phyloP scores from a whole-genome alignment of 78 protist species.

The Cavenderia fasciculata region DNA sequence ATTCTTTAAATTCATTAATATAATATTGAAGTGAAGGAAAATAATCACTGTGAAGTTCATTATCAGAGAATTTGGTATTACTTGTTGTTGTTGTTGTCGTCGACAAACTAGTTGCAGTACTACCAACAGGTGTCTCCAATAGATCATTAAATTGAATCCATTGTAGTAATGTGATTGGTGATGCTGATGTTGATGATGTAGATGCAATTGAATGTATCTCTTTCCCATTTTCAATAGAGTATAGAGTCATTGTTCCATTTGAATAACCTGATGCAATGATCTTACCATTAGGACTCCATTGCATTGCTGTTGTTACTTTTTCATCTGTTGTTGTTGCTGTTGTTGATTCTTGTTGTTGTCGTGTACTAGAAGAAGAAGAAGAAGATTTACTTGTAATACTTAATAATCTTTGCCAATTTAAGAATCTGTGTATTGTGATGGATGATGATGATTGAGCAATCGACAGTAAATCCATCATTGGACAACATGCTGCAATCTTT shows the following conservation, averaged over 20 bases:
- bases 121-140: too few relatives aligned
- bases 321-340: neutral
- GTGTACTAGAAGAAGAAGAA: too few relatives aligned
- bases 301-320: neutral
- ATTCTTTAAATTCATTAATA: too few relatives aligned
- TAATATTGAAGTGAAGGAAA: too few relatives aligned
- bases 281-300: constrained; percentile 71
- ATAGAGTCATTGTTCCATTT: neutral
- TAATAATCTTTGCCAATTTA: constrained; percentile 48
- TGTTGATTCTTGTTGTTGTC: too few relatives aligned
- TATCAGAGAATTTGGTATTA: too few relatives aligned
- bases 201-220: constrained; percentile 15
- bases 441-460: neutral
- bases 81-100: too few relatives aligned
- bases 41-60: too few relatives aligned
- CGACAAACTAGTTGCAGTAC: too few relatives aligned
- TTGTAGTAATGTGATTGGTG: neutral
- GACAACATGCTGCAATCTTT: neutral
- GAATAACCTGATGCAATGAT: constrained; percentile 30
- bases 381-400: too few relatives aligned
- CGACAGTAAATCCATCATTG: constrained; percentile 55
- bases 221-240: constrained; percentile 39
- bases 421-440: constrained; percentile 16
- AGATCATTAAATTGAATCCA: constrained; percentile 10
- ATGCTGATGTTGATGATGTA: neutral